Evolutionary conservation across 495 filamentous ascomycete species (phyloP).

Genomic region (Penicillium tannophilum): DNA sequence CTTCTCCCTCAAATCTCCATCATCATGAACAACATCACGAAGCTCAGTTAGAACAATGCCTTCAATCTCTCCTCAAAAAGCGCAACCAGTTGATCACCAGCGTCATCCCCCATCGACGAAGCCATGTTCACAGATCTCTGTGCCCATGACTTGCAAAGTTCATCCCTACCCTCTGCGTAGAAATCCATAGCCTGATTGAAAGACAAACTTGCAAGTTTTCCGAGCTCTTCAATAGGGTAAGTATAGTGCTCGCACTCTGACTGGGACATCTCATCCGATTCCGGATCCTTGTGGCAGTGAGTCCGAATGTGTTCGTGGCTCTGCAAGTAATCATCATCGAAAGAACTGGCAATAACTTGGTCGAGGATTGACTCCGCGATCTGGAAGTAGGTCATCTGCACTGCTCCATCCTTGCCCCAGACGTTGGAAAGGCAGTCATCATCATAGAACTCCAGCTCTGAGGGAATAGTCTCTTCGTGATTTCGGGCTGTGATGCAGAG

Average conservation of each 20-base stretch:
- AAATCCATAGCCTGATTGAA: constrained; percentile 81
- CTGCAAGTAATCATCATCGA: not conserved
- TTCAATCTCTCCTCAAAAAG: constrained; percentile 56
- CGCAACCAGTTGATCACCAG: constrained; percentile 44
- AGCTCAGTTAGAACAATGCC: constrained; percentile 33
- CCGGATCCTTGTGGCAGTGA: not conserved
- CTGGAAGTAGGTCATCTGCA: not conserved
- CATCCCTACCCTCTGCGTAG: constrained; percentile 58
- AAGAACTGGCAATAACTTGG: not conserved
- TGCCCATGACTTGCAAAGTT: constrained; percentile 63
- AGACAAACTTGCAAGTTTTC: constrained; percentile 71
- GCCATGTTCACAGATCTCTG: constrained; percentile 66
- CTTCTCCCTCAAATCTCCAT: too few species aligned
- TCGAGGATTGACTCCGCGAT: not conserved
- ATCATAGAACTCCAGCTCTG: not conserved
- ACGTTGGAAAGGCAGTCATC: not conserved
- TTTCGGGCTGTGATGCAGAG: not conserved
- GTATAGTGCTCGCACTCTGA: not conserved
- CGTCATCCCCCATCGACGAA: constrained; percentile 48
- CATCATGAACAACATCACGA: too few species aligned
- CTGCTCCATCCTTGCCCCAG: not conserved
- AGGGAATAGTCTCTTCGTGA: not conserved
- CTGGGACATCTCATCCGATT: not conserved
- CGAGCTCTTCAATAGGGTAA: constrained; percentile 72
- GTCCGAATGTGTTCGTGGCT: not conserved